Base-by-base conservation (phyloP, 2,329 filamentous ascomycete genomes). In the Pestalotiopsis sp. region DNA sequence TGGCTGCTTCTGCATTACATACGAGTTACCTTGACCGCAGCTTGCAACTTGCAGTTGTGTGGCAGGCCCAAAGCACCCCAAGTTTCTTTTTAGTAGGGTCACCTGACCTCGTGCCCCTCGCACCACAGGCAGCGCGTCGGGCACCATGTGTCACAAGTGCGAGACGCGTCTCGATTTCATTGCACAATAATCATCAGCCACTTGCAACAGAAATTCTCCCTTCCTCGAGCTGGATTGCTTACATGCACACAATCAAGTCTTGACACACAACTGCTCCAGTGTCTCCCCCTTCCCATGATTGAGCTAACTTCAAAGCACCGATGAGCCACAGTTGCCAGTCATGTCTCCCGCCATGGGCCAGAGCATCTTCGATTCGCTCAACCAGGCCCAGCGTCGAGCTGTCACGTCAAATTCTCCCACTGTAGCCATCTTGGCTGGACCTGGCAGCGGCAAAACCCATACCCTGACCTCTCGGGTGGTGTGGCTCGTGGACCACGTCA, bases 401-500 rank as follows among this genome's bases (percentile, higher is more conserved):
- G 88, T 90, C 39, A 86, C 83, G 23, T 88, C 87, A 4, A 73
- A 78, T 39, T 81, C 85, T 2, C 73, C 82, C 9, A 90, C 87
- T 0, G 86, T 92, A 20, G 90, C 90, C 63, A 92, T 92, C 68
- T 81, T 92, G 58, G 90, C 90, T 52, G 90, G 90, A 0, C 90
- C 88, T 3, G 90, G 90, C 20, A 91, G 89, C 70, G 95, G 96
- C 23, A 98, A 99, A 81, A 99, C 95, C 14, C 97, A 98, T 80
- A 98, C 96, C 0, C 86, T 99, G 66, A 97, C 95, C 0, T 93
- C 95, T 59, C 92, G 96, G 71, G 94, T 98, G 68, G 95, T 95
- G 74, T 97, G 95, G 86, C 89, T 98, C 38, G 87, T 98, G 66
- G 88, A 91, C 64, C 85, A 92, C 74, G 83, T 89, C 73, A 89